A percentile compares a stretch with the other conserved stretches of the same genome.
Evolutionary conservation across 2,329 filamentous ascomycete species (phyloP).

Genomic region (Fusarium lateritium): DNA sequence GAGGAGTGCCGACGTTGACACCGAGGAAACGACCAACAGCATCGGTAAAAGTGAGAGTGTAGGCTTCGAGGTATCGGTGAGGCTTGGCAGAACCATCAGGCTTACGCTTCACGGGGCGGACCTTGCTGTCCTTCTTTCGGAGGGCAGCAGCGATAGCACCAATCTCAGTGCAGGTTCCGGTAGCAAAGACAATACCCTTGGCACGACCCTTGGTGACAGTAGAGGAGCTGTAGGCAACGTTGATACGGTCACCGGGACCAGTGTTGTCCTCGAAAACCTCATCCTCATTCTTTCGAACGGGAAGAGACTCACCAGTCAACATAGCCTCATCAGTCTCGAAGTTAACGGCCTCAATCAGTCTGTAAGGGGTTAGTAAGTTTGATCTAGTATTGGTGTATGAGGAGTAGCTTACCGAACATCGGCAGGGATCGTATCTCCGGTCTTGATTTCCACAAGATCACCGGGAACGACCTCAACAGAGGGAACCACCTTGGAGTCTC

Average conservation of each 20-base stretch:
- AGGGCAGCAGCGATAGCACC: conserved; percentile 70
- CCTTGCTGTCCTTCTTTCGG: conserved; percentile 64
- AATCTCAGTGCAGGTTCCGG: conserved; percentile 74
- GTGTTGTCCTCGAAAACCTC: conserved; percentile 59
- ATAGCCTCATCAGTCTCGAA: conserved; percentile 77
- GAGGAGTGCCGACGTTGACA: conserved; percentile 77
- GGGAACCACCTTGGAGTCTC: conserved; percentile 56
- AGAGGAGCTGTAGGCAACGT: conserved; percentile 74
- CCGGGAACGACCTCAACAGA: conserved; percentile 68
- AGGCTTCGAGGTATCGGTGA: conserved; percentile 65
- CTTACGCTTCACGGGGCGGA: conserved; percentile 66
- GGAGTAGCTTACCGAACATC: conserved; percentile 67
- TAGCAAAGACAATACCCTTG: conserved; percentile 72
- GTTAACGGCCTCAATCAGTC: conserved; percentile 71
- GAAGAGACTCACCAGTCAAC: conserved; percentile 74
- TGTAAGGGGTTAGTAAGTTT: conserved; percentile 68
- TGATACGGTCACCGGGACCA: conserved; percentile 69
- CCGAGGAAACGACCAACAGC: conserved; percentile 75
- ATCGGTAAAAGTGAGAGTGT: conserved; percentile 67
- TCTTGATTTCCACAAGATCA: conserved; percentile 68
- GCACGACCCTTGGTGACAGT: conserved; percentile 74
- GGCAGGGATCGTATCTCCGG: conserved; percentile 72
- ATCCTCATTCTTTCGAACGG: conserved; percentile 67
- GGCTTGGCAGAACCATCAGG: conserved; percentile 67
- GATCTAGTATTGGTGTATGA: neutral